Conservation (phyloP, 108 stramenopile genomes). For the Chaetoceros muelleri region DNA sequence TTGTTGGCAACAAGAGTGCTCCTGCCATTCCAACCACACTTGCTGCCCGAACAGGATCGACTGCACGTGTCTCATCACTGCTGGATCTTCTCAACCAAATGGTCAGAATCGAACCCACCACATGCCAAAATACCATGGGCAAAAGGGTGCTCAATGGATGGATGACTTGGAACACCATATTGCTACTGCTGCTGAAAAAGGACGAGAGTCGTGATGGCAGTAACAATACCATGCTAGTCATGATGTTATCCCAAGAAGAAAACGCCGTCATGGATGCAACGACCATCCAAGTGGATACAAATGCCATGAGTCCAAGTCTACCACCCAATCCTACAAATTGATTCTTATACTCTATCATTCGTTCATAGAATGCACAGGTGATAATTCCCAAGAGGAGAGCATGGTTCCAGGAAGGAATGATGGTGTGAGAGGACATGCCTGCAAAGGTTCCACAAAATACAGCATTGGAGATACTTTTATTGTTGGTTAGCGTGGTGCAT, state of each 20-base stretch:
- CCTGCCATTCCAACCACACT: conserved; percentile 44
- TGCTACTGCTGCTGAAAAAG: no score
- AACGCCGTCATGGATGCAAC: conserved; percentile 10
- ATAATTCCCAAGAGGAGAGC: conserved; percentile 19
- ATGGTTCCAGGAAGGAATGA: conserved; percentile 14
- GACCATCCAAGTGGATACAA: conserved; percentile 30
- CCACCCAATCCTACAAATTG: conserved; percentile 33
- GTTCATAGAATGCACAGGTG: conserved; percentile 33
- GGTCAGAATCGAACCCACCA: conserved; percentile 39
- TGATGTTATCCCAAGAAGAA: no score
- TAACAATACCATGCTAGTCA: no score
- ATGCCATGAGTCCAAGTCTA: conserved; percentile 34
- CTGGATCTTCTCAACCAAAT: conserved; percentile 41
- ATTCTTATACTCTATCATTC: conserved; percentile 29
- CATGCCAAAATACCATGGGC: conserved; percentile 30
- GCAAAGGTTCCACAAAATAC: conserved; percentile 53
- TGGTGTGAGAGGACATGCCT: conserved; percentile 30
- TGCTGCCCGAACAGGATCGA: conserved; percentile 45
- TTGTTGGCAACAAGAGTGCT: conserved; percentile 8
- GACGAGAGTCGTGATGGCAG: no score
- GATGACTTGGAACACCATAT: no score
- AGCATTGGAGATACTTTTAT: conserved; percentile 13
- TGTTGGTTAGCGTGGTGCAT: neutral
- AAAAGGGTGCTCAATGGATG: no score
- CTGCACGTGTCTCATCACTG: conserved; percentile 36